Evolutionary conservation across 495 filamentous ascomycete genomes (phyloP).

Genomic region (Podospora fimiseda): DNA sequence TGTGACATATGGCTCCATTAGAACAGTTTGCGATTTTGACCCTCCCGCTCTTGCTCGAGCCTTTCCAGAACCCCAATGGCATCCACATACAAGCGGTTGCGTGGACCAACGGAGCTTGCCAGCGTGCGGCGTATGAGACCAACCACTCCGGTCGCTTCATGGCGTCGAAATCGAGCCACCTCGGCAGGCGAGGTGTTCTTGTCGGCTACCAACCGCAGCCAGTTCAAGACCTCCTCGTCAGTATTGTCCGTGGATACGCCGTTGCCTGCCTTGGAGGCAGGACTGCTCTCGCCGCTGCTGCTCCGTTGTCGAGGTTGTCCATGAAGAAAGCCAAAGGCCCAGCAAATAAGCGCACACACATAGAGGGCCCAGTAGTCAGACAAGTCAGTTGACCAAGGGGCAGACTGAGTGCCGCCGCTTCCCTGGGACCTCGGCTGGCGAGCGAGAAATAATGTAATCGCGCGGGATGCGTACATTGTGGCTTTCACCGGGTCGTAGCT

Average conservation of each 20-base stretch:
- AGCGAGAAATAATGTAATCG: constrained; percentile 24
- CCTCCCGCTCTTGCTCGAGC: constrained; percentile 29
- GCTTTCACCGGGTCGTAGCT: constrained; percentile 21
- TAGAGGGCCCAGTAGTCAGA: constrained; percentile 46
- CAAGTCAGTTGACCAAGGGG: constrained; percentile 28
- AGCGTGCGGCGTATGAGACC: constrained; percentile 33
- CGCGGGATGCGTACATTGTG: constrained; percentile 26
- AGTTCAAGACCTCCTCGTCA: constrained; percentile 42
- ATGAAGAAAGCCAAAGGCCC: constrained; percentile 28
- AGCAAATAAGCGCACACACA: constrained; percentile 42
- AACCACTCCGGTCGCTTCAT: constrained; percentile 33
- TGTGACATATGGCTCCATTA: not conserved
- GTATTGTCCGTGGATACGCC: constrained; percentile 7
- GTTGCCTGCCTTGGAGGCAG: constrained; percentile 38
- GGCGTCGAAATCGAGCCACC: constrained; percentile 22
- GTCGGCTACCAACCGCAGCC: constrained; percentile 59
- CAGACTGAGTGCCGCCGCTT: constrained; percentile 1
- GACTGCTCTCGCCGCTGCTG: constrained; percentile 54
- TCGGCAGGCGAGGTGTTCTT: constrained; percentile 37
- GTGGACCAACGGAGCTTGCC: constrained; percentile 32
- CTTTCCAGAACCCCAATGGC: constrained; percentile 38
- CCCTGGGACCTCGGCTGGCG: constrained; percentile 7
- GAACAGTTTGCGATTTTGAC: constrained; percentile 31
- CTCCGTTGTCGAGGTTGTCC: constrained; percentile 15
- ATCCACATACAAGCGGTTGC: constrained; percentile 38